phyloP scores from a whole-genome alignment of 371 early-diverging fungal genomes.

The Chytridium lagenaria region DNA sequence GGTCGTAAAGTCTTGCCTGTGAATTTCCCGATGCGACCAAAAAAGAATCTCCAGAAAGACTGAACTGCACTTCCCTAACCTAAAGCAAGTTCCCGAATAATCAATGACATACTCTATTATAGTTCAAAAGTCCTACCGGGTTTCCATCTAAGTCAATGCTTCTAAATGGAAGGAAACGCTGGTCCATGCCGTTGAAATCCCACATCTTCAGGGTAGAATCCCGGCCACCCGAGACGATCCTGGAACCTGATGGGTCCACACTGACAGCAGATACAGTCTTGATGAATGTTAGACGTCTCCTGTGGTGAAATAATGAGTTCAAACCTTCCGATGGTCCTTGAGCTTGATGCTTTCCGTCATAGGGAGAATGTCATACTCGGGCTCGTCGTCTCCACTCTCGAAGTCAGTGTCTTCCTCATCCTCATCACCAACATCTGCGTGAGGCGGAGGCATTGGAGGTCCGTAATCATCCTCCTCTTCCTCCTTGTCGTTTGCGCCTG shows the following conservation, averaged over 20 bases:
- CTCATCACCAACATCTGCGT: conserved; percentile 13
- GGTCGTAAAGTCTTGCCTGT: conserved; percentile 76
- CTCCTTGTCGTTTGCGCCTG: not conserved
- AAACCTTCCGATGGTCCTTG: conserved; percentile 69
- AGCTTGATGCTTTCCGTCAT: conserved; percentile 71
- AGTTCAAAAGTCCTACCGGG: conserved; percentile 51
- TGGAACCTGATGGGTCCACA: conserved; percentile 82
- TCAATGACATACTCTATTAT: not conserved
- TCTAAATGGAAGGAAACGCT: conserved; percentile 75
- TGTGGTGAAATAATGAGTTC: not conserved
- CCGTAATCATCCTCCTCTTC: conserved; percentile 19
- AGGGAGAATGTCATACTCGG: conserved; percentile 58
- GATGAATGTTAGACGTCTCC: not conserved
- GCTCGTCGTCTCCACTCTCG: conserved; percentile 47
- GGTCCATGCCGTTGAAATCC: conserved; percentile 93
- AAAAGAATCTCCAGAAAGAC: conserved; percentile 76
- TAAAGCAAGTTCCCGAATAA: conserved; percentile 19
- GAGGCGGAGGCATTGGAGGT: no score
- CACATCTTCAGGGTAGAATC: conserved; percentile 85
- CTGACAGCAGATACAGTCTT: conserved; percentile 80
- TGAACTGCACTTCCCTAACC: conserved; percentile 84
- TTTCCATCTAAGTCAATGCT: conserved; percentile 77
- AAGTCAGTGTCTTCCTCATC: conserved; percentile 27
- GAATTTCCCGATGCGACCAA: conserved; percentile 79
- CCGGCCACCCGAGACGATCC: conserved; percentile 82